Evolutionary conservation across 2,329 filamentous ascomycete genomes (phyloP), one percentile per base, ranked within the genome.

Genomic region (Coniochaeta sp.): DNA sequence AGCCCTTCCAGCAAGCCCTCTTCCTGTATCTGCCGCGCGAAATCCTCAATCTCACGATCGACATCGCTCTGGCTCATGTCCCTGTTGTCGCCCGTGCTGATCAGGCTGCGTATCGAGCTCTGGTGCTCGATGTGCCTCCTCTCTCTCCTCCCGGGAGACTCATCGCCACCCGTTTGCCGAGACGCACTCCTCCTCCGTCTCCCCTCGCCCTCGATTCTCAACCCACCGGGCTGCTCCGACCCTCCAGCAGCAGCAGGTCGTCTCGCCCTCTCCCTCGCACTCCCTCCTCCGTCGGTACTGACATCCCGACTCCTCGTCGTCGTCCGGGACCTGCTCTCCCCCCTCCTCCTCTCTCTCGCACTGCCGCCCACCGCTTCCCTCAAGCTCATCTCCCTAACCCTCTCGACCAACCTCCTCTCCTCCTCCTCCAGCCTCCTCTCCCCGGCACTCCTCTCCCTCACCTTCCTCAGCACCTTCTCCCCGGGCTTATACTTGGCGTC

Each of bases 41-140:
- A 96, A 62, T 95, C 91, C 66, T 95, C 84, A 62, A 97, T 96
- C 70, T 96, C 92, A 62, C 89, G 86, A 70, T 96, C 89, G 67
- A 96, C 88, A 65, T 93, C 89, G 31, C 34, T 26, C 54, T 34
- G 28, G 28, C 16, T 57, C 22, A 86, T 82, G 54, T 88, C 86
- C 66, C 90, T 90, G 61, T 90, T 81, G 63, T 93, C 89, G 0
- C 89, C 90, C 5, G 88, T 84, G 68, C 90, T 93, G 62, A 98
- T 86, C 62, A 98, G 76, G 11, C 90, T 96, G 59, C 93, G 81
- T 64, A 98, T 77, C 61, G 92, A 96, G 0, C 91, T 89, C 76
- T 98, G 93, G 69, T 97, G 93, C 69, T 95, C 91, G 56, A 97
- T 81, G 58, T 87, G 88, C 57, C 89, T 77, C 24, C 74, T 71